Percentiles rank a stretch among this genome's conserved stretches.
These are phyloP conservation scores for Aspergillus sp. DNA, from an alignment of 2,329 filamentous ascomycete species.

Conservation along the genomic window DNA sequence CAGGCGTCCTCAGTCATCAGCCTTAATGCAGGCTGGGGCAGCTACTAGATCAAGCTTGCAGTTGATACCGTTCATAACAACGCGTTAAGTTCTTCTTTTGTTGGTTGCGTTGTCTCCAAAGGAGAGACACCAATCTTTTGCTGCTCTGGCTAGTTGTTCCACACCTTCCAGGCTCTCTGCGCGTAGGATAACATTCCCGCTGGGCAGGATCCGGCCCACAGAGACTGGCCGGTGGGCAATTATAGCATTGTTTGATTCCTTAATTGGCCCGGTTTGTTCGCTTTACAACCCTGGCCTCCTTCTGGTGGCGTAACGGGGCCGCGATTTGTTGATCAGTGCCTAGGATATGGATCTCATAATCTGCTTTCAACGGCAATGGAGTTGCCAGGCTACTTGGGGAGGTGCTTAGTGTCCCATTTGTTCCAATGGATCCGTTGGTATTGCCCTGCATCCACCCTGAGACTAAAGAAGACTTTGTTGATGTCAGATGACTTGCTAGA, in stretches of 20 bases:
- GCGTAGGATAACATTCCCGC: not conserved
- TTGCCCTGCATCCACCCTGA: not conserved
- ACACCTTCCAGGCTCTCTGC: not conserved
- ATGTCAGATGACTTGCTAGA: not conserved
- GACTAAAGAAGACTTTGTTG: not conserved
- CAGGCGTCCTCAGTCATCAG: too few species aligned
- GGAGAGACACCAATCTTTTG: too few species aligned
- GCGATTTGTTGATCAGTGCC: not conserved
- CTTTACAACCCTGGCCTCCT: not conserved
- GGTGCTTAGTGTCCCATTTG: not conserved
- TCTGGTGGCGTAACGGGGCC: not conserved
- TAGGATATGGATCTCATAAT: not conserved
- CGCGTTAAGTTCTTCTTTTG: too few species aligned
- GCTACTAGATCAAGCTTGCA: too few species aligned
- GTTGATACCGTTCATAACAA: too few species aligned
- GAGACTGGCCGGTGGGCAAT: not conserved
- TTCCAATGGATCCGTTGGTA: not conserved
- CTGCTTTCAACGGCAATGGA: not conserved
- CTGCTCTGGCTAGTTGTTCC: not conserved
- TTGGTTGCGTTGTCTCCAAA: too few species aligned
- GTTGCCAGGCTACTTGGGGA: not conserved
- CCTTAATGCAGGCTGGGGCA: too few species aligned
- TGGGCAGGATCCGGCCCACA: not conserved
- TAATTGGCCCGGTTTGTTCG: not conserved
- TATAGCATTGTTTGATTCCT: not conserved